phyloP scores from a whole-genome alignment of 2,329 filamentous ascomycete species.

The Venturia aucupariae region DNA sequence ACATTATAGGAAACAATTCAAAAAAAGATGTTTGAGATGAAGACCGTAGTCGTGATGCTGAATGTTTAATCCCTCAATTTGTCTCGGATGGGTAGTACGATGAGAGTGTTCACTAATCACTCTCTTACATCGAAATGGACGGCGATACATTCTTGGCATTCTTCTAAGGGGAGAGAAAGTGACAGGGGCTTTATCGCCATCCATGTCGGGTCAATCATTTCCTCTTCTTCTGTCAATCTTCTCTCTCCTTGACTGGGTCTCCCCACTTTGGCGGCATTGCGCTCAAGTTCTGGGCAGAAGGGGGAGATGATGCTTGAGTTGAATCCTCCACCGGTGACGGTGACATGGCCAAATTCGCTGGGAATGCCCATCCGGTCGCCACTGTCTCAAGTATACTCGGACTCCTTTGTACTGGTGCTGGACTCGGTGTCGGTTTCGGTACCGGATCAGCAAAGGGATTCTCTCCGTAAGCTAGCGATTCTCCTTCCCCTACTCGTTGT shows the following conservation, averaged over 20 bases:
- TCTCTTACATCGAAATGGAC: too few species aligned
- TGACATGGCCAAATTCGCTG: not conserved
- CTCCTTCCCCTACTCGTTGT: not conserved
- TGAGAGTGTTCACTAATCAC: too few species aligned
- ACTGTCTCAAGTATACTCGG: not conserved
- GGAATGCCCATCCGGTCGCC: not conserved
- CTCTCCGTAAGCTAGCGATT: not conserved
- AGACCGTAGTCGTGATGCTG: not conserved
- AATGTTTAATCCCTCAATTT: not conserved
- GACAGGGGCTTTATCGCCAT: too few species aligned
- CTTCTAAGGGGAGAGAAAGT: too few species aligned
- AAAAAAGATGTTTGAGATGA: not conserved
- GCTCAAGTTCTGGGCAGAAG: not conserved
- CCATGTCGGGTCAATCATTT: not conserved
- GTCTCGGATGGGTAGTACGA: too few species aligned
- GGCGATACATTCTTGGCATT: too few species aligned
- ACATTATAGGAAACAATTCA: not conserved
- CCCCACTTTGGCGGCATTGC: not conserved
- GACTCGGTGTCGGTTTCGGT: not conserved
- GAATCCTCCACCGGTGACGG: not conserved
- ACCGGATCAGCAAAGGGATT: not conserved
- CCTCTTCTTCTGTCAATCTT: not conserved
- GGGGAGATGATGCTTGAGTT: not conserved
- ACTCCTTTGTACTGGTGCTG: not conserved
- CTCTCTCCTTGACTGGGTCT: not conserved